A percentile compares a stretch with the other conserved stretches of the same genome.
Evolutionary conservation across 805 yeast species (phyloP).

Genomic region (Suhomyces sp.): DNA sequence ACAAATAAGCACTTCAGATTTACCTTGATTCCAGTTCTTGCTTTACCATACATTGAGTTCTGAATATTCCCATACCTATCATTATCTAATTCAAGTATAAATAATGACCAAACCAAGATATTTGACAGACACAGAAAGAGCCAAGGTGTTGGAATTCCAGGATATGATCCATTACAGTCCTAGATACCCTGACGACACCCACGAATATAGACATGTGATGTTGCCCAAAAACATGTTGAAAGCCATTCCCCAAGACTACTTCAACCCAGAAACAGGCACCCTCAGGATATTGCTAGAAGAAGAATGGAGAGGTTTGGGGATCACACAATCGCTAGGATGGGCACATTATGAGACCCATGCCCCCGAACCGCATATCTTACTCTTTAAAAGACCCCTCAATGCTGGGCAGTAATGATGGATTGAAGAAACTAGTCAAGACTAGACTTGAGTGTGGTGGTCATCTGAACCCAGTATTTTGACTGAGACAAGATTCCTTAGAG

Average conservation of each 20-base stretch:
- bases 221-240: conserved; percentile 94
- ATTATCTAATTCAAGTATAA: too few relatives aligned
- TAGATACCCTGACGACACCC: conserved; percentile 85
- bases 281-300: conserved; percentile 87
- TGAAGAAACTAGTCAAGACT: too few relatives aligned
- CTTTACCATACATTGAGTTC: too few relatives aligned
- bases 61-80: not conserved
- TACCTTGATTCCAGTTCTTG: too few relatives aligned
- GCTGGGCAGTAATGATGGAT: conserved; percentile 44
- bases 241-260: conserved; percentile 90
- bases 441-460: too few relatives aligned
- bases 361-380: conserved; percentile 95
- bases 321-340: conserved; percentile 97
- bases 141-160: conserved; percentile 84
- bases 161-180: conserved; percentile 95
- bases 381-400: conserved; percentile 69
- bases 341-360: conserved; percentile 96
- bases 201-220: conserved; percentile 95
- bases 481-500: too few relatives aligned
- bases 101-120: conserved; percentile 59
- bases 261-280: conserved; percentile 91
- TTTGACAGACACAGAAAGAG: conserved; percentile 78
- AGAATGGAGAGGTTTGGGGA: conserved; percentile 98
- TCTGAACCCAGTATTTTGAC: too few relatives aligned
- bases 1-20: too few relatives aligned